Conservation (phyloP, 2,329 filamentous ascomycete genomes). For the Xylariaceae sp. region DNA sequence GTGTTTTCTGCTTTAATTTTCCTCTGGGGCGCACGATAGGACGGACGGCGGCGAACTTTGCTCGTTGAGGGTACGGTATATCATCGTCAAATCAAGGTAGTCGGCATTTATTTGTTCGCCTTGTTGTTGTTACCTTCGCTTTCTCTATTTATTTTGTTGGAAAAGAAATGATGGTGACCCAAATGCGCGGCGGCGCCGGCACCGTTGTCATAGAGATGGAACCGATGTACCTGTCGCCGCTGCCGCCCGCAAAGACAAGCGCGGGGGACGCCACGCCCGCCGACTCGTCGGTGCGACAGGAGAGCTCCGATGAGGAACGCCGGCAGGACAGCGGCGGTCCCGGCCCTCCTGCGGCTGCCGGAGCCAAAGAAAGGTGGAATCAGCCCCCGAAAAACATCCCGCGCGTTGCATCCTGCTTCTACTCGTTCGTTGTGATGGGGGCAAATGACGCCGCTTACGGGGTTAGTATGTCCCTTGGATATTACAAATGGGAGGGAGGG, state of each 20-base stretch:
- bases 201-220: constrained; percentile 15
- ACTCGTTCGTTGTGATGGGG: constrained; percentile 54
- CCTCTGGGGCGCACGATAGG: too few relatives aligned
- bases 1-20: too few relatives aligned
- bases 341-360: constrained; percentile 23
- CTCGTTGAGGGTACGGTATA: not conserved
- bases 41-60: too few relatives aligned
- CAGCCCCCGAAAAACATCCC: constrained; percentile 45
- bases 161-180: constrained; percentile 8
- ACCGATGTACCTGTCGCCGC: constrained; percentile 1
- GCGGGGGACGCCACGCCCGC: not conserved
- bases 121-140: not conserved
- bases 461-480: constrained; percentile 36
- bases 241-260: constrained; percentile 1
- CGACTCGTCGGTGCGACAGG: not conserved
- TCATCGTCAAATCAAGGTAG: not conserved
- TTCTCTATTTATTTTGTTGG: too few relatives aligned
- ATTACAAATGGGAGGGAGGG: not conserved
- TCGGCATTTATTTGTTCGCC: not conserved
- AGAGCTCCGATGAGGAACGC: constrained; percentile 18
- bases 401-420: constrained; percentile 52
- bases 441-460: constrained; percentile 57
- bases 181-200: constrained; percentile 2
- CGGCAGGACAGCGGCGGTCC: constrained; percentile 12
- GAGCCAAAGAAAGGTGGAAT: constrained; percentile 46